Base-by-base conservation (phyloP, 352 stramenopile species). In the Pythium biforme region DNA sequence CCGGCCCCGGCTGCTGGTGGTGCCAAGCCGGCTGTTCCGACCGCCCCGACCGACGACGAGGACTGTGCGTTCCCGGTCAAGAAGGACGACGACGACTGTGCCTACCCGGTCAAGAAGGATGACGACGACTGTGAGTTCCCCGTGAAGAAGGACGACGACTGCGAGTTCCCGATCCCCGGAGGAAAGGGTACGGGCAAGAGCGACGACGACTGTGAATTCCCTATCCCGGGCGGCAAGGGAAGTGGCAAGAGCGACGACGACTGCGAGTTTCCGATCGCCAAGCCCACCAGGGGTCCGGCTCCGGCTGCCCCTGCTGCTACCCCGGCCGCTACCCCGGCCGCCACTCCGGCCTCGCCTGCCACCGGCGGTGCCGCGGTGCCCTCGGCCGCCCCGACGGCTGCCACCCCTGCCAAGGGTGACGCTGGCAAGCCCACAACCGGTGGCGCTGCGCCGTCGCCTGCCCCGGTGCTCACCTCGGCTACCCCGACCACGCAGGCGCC, bases 91-190 rank as follows among this genome's bases (percentile, higher is more conserved):
- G 48, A 58, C 5, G 60, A 60, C 53, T 62, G 50, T 27, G 27
- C n/a, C 19, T 59, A 26, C 55, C 41, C 54, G 1, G 55, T 59
- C 29, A 50, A 55, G 33, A 62, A 62, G 62, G 62, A 68, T 34
- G 58, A 37, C 46, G 58, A 67, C 11, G 59, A 67, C 59, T 67
- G 59, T 55, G 59, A 66, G 29, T 66, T 55, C 59, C 59, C 59
- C n/a, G 55, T 66, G 11, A 58, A 58, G 59, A 66, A 58, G 59
- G 49, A 55, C 29, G 58, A 58, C 12, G 56, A 63, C 37, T 63
- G 56, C 40, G 56, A 63, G 46, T 56, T 63, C 56, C 56, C 56
- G 29, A 56, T 63, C 45, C 48, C 22, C 4, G 27, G 27, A 7
- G 54, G 41, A 10, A 43, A 40, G 14, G 27, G n/a, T 1, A 33